Percentiles rank a stretch among this genome's conserved stretches.
These are phyloP conservation scores for Aspergillus luchuensis DNA, from an alignment of 2,329 filamentous ascomycete genomes.

Conservation along the genomic window DNA sequence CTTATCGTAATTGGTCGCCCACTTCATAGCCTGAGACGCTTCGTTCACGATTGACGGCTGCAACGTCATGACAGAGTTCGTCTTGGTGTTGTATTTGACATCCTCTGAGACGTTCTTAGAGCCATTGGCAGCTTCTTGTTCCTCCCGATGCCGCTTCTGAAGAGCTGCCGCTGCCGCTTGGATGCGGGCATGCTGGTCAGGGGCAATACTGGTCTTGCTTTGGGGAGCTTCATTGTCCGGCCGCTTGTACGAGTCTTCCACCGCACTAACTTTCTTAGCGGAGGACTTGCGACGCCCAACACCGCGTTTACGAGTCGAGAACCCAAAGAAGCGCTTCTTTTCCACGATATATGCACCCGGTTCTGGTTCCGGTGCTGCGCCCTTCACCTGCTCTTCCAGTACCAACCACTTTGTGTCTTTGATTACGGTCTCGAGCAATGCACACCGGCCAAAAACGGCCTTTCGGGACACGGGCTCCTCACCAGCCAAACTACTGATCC, in stretches of 20 bases:
- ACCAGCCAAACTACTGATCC: conserved; percentile 92
- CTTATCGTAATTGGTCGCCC: conserved; percentile 94
- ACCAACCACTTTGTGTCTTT: conserved; percentile 83
- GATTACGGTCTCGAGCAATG: conserved; percentile 86
- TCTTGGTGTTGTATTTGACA: conserved; percentile 66
- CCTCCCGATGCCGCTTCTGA: conserved; percentile 68
- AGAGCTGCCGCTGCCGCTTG: conserved; percentile 86
- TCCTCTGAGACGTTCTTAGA: conserved; percentile 56
- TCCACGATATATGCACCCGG: conserved; percentile 88
- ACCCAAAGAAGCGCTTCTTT: conserved; percentile 93
- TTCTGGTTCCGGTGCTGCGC: conserved; percentile 80
- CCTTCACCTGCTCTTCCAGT: conserved; percentile 94
- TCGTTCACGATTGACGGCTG: conserved; percentile 83
- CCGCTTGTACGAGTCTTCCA: conserved; percentile 56
- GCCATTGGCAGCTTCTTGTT: conserved; percentile 51
- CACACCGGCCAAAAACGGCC: conserved; percentile 89
- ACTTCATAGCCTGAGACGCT: conserved; percentile 92
- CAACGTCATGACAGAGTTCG: conserved; percentile 84
- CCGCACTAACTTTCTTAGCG: conserved; percentile 58
- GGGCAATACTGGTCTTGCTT: conserved; percentile 82
- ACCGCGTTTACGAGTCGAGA: conserved; percentile 68
- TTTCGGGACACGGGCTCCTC: conserved; percentile 87
- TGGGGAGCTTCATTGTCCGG: conserved; percentile 53
- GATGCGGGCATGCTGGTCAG: conserved; percentile 90
- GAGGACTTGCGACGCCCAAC: conserved; percentile 70